Evolutionary conservation across 768 basidiomycete genomes (phyloP), one percentile per base, ranked within the genome.

Genomic region (Rossbeevera mucosa): DNA sequence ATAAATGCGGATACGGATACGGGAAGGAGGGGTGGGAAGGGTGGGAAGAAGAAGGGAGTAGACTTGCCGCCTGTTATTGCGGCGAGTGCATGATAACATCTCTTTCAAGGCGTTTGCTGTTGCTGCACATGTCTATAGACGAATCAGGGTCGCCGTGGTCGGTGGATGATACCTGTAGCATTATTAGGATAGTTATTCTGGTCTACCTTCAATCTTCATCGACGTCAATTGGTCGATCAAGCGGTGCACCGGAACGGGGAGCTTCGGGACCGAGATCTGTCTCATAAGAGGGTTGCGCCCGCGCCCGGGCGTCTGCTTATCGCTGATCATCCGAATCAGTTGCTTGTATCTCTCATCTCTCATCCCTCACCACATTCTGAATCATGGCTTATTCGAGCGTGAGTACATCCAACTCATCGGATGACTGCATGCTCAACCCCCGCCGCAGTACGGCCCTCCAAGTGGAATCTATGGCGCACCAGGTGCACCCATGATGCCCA

Each of bases 61-160:
- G 67, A 67, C 26, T 51, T 72, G 1, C 70, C 70, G 20, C 70
- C 68, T 47, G 69, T 72, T 36, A 70, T 71, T 24, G 61, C 65
- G 29, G 70, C 70, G 24, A 71, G 67, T 43, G 68, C 71, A 20
- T 45, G 44, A 45, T 36, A 36, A 29, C 12, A 29, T 29, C 28
- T 33, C 16, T n/a, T 33, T 31, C 33, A 33, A 33, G 33, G 16
- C 33, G 33, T 33, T 33, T 9, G 25, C 13, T 24, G 33, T n/a
- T 33, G 33, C 8, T n/a, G 28, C 44, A 22, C 47, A 62, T 53
- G 52, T 26, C 30, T 41, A 63, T 63, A 62, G 62, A 58, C 42
- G 52, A 51, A 11, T 42, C 30, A 33, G 33, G 46, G 18, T 46
- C 52, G 47, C 16, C 5, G 48, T 12, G 55, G 55, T 64, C 16